A percentile compares a stretch with the other conserved stretches of the same genome.
Conservation (phyloP, 441 rosid genomes). For the Iberis amara region DNA sequence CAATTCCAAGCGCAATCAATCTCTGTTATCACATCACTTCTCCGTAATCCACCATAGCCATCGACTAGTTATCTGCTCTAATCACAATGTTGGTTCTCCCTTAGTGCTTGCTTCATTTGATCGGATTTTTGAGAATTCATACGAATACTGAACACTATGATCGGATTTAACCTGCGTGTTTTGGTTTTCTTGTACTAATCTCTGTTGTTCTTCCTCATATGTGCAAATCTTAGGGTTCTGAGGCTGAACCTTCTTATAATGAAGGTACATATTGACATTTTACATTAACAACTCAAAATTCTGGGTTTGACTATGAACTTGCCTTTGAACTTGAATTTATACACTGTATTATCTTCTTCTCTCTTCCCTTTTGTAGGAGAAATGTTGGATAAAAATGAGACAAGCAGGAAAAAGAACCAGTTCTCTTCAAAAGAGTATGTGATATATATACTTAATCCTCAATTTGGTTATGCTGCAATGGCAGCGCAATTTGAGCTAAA, state of each 20-base stretch:
- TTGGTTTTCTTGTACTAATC: background rate
- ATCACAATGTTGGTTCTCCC: conserved; percentile 22
- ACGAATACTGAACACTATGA: background rate
- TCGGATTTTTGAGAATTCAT: background rate
- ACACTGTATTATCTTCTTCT: background rate
- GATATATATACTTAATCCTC: conserved; percentile 25
- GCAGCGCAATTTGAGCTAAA: background rate
- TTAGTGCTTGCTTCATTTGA: too few relatives aligned
- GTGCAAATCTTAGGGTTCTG: conserved; percentile 35
- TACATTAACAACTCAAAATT: background rate
- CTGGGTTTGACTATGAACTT: background rate
- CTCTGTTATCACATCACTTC: background rate
- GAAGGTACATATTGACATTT: conserved; percentile 32
- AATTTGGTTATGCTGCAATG: background rate
- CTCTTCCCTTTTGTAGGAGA: conserved; percentile 31
- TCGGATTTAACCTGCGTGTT: conserved; percentile 8
- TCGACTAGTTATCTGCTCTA: conserved; percentile 3
- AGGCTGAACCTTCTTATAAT: conserved; percentile 19
- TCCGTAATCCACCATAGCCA: conserved; percentile 12
- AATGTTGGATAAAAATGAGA: conserved; percentile 32
- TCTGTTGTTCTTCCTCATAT: background rate
- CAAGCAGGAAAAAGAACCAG: conserved; percentile 20
- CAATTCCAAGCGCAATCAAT: conserved; percentile 1
- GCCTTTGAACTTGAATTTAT: background rate
- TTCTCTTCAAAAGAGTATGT: conserved; percentile 50